Conservation (phyloP, 2,329 filamentous ascomycete species). For the Tolypocladium capitatum region DNA sequence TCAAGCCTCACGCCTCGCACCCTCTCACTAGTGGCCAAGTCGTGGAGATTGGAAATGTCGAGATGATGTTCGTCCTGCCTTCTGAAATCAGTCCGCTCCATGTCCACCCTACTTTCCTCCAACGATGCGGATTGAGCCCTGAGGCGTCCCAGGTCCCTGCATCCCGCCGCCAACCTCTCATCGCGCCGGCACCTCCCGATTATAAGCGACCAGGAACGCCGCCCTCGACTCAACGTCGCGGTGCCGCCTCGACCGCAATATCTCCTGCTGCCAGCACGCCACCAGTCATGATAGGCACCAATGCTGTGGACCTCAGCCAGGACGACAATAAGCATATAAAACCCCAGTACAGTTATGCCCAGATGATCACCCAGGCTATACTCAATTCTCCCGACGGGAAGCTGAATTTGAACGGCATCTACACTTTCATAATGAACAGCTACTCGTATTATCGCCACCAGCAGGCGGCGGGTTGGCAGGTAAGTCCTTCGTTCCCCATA, state of each 20-base stretch:
- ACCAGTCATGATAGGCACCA: constrained; percentile 25
- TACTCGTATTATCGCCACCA: constrained; percentile 91
- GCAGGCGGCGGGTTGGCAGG: constrained; percentile 72
- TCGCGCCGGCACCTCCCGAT: constrained; percentile 47
- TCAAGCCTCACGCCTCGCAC: constrained; percentile 54
- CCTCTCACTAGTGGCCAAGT: constrained; percentile 75
- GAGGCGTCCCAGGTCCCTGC: constrained; percentile 15
- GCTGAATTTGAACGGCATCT: constrained; percentile 83
- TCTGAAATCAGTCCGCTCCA: constrained; percentile 52
- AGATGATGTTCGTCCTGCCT: constrained; percentile 99
- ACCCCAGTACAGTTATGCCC: constrained; percentile 90
- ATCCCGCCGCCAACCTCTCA: constrained; percentile 29
- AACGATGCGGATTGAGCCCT: constrained; percentile 47
- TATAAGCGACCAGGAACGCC: constrained; percentile 50
- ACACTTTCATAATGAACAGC: constrained; percentile 78
- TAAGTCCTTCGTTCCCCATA: constrained; percentile 23
- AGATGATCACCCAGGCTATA: constrained; percentile 94
- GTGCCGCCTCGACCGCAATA: constrained; percentile 9
- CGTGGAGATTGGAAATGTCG: constrained; percentile 79
- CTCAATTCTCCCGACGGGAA: constrained; percentile 76
- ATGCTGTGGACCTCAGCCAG: constrained; percentile 61
- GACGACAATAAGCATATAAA: constrained; percentile 86
- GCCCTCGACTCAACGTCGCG: constrained; percentile 26
- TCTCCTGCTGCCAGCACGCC: constrained; percentile 22
- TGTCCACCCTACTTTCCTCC: constrained; percentile 56